phyloP scores from a whole-genome alignment of 352 stramenopile species.

The Pythium pyrilobum region DNA sequence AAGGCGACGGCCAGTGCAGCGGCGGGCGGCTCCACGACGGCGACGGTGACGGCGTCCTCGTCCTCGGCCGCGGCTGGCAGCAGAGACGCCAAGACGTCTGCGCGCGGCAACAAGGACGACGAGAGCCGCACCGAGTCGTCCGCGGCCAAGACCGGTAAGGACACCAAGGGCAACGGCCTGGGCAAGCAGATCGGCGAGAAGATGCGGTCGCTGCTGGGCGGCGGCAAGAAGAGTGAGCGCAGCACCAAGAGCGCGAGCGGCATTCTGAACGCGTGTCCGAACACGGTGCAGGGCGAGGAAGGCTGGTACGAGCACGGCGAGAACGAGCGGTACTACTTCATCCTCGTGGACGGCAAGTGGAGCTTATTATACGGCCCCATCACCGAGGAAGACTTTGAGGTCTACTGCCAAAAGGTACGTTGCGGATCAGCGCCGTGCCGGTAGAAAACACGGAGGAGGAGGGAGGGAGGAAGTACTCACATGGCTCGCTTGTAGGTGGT shows the following conservation, averaged over 20 bases:
- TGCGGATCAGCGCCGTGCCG: too few relatives aligned
- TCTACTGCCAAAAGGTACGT: constrained; percentile 68
- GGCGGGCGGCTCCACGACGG: background rate
- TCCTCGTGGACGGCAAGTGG: constrained; percentile 79
- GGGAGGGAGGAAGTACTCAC: too few relatives aligned
- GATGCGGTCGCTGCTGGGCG: constrained; percentile 73
- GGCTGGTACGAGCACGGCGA: constrained; percentile 86
- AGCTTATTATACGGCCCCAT: constrained; percentile 82
- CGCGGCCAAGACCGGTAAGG: constrained; percentile 1
- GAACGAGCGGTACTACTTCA: constrained; percentile 85
- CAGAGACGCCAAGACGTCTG: constrained; percentile 11
- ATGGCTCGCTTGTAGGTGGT: constrained; percentile 35
- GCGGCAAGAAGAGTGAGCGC: constrained; percentile 62
- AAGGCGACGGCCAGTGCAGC: background rate
- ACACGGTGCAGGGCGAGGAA: constrained; percentile 78
- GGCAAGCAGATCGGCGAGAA: constrained; percentile 79
- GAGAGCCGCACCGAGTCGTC: constrained; percentile 38
- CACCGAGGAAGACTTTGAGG: constrained; percentile 79
- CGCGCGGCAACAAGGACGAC: constrained; percentile 36
- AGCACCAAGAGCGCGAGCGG: constrained; percentile 62
- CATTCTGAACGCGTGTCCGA: constrained; percentile 75
- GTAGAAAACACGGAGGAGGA: too few relatives aligned
- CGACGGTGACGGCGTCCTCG: background rate
- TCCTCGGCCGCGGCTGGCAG: constrained; percentile 1
- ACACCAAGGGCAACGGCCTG: constrained; percentile 29